Evolutionary conservation across 169 alveolate species (phyloP), one percentile per base, ranked within the genome.

Genomic region (Eimeria praecox): DNA sequence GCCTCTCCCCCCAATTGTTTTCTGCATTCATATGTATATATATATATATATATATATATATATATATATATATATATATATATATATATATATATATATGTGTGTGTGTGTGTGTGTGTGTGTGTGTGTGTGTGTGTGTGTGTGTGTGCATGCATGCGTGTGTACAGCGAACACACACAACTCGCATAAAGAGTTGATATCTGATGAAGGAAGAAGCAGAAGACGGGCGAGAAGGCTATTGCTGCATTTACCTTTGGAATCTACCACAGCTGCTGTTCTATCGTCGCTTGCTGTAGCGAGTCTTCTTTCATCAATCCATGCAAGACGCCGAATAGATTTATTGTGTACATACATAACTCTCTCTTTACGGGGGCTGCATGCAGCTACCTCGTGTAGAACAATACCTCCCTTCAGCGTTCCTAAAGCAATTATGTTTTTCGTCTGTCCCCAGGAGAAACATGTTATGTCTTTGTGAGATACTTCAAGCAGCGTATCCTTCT

Each of bases 331-430:
- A 38, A 77, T 38, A 77, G 56, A 38, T 77, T 77, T 77, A 18
- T 18, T 33, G 87, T 38, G 59, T 30, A 77, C 38, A 38, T 35
- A 18, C 8, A 77, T 42, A 9, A 42, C 54, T 16, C n/a, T 38
- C 3, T 77, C 87, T 33, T 77, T 77, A 16, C 54, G 46, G 18
- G 52, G 14, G 87, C 27, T 77, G 33, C 3, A 33, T 20, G 49
- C 22, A 14, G 16, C 38, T 14, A 38, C 0, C 35, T 77, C 54
- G 30, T 77, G 87, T 33, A 77, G 24, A 38, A 77, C 59, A 18
- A 77, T 30, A 42, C 54, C 87, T 22, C 87, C 87, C 38, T 77
- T 77, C 42, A 59, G 62, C 27, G 87, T 77, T 77, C 87, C 87
- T 20, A 77, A 27, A 38, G 87, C 87, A n/a, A 77, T 52, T 35